Evolutionary conservation across 257 asterid species (phyloP), one percentile per base, ranked within the genome.

Genomic region (Misopates orontium): DNA sequence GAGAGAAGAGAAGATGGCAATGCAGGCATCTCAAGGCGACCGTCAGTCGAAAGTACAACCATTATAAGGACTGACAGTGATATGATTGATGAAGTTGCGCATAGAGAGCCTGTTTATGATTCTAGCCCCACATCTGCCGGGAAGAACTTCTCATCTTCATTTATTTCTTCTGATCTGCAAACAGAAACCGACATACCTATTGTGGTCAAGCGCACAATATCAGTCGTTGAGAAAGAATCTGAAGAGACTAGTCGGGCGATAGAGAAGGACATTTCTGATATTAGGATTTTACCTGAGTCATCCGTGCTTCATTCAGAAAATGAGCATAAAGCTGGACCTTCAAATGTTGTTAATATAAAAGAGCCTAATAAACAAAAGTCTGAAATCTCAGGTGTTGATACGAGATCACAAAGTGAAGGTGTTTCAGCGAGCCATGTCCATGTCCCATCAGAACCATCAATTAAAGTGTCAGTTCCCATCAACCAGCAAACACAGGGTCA

Each of bases 31-130:
- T 47, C 80, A 24, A 64, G 57, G 10, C 77, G 59, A 42, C 49
- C 70, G 71, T 81, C 84, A 17, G 50, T 64, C 7, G 84, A 67
- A 69, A 81, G 71, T 63, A 36, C 42, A 36, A 66, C 78, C 14
- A 70, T 62, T 76, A 67, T 68, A 53, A 57, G 49, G 61, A 55
- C 55, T 50, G 48, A 67, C 5, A 65, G 72, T 75, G n/a, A 70
- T n/a, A 68, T 65, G 64, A 71, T 55, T 0, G 62, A 60, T 72
- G 83, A 75, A 14, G 48, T 58, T 16, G 65, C 75, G 25, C 79
- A 66, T 7, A 76, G 74, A 71, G 79, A 65, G 42, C 92, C 95
- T 57, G 80, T 87, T 67, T 83, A 85, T 53, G 95, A 87, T 78
- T 72, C 71, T 5, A 87, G 95, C 71, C 95, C 95, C 9, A 51